Evolutionary conservation across 805 yeast genomes (phyloP), one percentile per base, ranked within the genome.

Genomic region (Metschnikowia lunata): DNA sequence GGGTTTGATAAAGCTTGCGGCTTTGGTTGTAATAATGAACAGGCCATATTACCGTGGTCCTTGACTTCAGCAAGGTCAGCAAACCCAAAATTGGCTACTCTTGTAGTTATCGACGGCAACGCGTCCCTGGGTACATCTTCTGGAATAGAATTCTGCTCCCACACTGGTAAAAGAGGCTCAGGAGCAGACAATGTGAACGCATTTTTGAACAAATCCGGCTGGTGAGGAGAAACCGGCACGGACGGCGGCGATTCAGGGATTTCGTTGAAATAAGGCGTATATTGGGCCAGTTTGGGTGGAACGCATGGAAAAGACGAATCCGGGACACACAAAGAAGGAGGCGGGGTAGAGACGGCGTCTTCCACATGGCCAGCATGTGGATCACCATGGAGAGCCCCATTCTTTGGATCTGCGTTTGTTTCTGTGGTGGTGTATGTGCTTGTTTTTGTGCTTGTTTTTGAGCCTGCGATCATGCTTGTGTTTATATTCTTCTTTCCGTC

Each of bases 181-280:
- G 37, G 29, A n/a, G 15, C 30, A 7, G 29, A 10, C 6, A 30
- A n/a, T 13, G 11, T 26, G 9, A 27, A n/a, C 6, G n/a, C 7
- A 12, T 40, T 29, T 14, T 27, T 23, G 34, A 14, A 34, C 18
- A 35, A 31, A 30, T 28, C 30, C 26, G 28, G 6, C 46, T 52
- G 36, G 8, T 51, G 63, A 0, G 74, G 74, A 6, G 74, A 69
- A 7, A 62, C 55, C 2, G 75, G 74, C 6, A 65, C 72, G 9
- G 73, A 67, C 1, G 75, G 74, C 6, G 76, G 76, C 6, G 73
- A 62, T 8, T 69, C 75, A 0, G 76, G 76, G 4, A 70, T 60
- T 27, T 58, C 64, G 39, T 52, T 54, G 27, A 62, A 59, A 8
- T 59, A 46, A 2, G 52, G 48, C 13, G 49, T 35, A 23, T 42